Evolutionary conservation across 2,329 filamentous ascomycete genomes (phyloP).

Genomic region (Curvularia spicifera): DNA sequence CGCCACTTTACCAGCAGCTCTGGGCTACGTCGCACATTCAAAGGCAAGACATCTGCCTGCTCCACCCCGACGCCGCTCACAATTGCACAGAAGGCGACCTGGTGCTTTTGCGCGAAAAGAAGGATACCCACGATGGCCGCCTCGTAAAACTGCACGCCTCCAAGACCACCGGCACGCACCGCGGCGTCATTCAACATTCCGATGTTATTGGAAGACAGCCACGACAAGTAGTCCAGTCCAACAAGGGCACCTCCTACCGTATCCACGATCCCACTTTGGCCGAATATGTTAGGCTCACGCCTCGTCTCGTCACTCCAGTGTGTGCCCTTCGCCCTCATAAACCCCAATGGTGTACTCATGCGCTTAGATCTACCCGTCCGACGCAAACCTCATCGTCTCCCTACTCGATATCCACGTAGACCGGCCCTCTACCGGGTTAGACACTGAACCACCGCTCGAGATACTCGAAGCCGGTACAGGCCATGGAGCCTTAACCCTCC

Average conservation of each 20-base stretch:
- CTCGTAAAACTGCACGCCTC: conserved; percentile 50
- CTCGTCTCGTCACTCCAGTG: conserved; percentile 77
- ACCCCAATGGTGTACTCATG: not conserved
- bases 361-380: conserved; percentile 72
- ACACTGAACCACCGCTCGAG: conserved; percentile 61
- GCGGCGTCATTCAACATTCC: conserved; percentile 57
- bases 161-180: conserved; percentile 51
- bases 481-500: conserved; percentile 79
- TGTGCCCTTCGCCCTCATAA: conserved; percentile 30
- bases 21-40: conserved; percentile 31
- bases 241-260: conserved; percentile 60
- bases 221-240: conserved; percentile 65
- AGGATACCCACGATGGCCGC: conserved; percentile 47
- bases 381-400: conserved; percentile 76
- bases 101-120: conserved; percentile 53
- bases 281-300: conserved; percentile 72
- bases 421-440: conserved; percentile 44
- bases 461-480: conserved; percentile 86
- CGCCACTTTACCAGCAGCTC: conserved; percentile 31
- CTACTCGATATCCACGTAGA: conserved; percentile 75
- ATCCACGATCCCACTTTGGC: conserved; percentile 71
- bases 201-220: conserved; percentile 69
- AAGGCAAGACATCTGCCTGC: conserved; percentile 32
- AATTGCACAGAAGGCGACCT: conserved; percentile 45
- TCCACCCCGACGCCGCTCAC: conserved; percentile 19